Conservation (phyloP, 768 basidiomycete species). For the Hypholoma sublateritium region DNA sequence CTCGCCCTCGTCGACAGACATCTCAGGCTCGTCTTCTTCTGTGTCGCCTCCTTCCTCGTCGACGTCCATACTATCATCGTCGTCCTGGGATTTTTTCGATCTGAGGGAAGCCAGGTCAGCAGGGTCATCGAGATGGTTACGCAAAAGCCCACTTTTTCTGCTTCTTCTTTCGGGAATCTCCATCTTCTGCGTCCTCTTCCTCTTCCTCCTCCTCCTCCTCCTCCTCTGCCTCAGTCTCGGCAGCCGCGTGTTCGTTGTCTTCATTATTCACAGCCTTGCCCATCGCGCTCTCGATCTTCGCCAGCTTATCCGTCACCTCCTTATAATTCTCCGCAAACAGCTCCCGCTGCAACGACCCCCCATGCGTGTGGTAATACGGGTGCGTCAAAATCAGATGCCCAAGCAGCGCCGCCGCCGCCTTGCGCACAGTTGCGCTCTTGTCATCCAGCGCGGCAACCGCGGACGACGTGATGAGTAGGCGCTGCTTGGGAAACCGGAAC, state of each 20-base stretch:
- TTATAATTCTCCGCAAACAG: slow-evolving; percentile 78
- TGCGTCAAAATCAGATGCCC: slow-evolving; percentile 80
- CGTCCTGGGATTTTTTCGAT: slow-evolving; percentile 25
- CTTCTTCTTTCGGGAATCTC: slow-evolving; percentile 28
- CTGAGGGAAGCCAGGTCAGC: slow-evolving; percentile 15
- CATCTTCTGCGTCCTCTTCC: slow-evolving; percentile 36
- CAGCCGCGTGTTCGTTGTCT: slow-evolving; percentile 29
- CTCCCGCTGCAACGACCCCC: slow-evolving; percentile 70
- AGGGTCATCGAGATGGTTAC: background rate
- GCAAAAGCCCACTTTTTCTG: slow-evolving; percentile 29
- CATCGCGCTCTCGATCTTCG: slow-evolving; percentile 66
- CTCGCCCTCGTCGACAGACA: slow-evolving; percentile 40
- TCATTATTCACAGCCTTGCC: slow-evolving; percentile 56
- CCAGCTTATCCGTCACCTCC: slow-evolving; percentile 59
- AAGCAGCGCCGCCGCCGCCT: slow-evolving; percentile 75
- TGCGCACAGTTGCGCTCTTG: slow-evolving; percentile 87
- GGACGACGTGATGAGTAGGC: slow-evolving; percentile 71
- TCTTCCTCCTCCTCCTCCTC: slow-evolving; percentile 35
- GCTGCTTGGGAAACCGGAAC: slow-evolving; percentile 82
- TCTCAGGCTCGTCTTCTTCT: slow-evolving; percentile 33
- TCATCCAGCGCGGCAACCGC: slow-evolving; percentile 84
- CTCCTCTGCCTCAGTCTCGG: slow-evolving; percentile 28
- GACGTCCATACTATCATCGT: slow-evolving; percentile 56
- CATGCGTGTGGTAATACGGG: slow-evolving; percentile 84
- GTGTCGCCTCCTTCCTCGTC: slow-evolving; percentile 43